Evolutionary conservation across 2,329 filamentous ascomycete genomes (phyloP), one percentile per base, ranked within the genome.

Genomic region (Venturia oleaginea): DNA sequence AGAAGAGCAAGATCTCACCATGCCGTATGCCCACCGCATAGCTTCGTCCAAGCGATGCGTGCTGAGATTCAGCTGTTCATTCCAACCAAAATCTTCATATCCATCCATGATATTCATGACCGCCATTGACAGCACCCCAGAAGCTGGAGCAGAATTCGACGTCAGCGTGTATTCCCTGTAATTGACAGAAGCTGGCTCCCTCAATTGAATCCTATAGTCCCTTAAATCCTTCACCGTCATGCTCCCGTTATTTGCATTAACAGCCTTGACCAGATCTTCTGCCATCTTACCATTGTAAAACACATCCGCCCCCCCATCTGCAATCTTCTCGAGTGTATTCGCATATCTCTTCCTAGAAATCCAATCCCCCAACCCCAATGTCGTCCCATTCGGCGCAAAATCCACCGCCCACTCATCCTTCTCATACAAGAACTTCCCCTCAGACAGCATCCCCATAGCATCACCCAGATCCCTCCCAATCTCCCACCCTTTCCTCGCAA

Each of bases 11-110:
- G 17, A 67, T 51, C 68, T 57, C 51, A 57, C 51, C 62, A 80
- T 74, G 43, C 88, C 92, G 72, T 97, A 97, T 2, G 85, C 92
- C 73, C 96, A 97, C 27, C 91, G 84, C 78, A 96, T 91, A 15
- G 92, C 89, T 79, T 97, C 94, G 71, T 91, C 86, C 68, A 96
- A 83, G 17, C 90, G 85, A 75, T 97, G 94, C 0, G 87, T 88
- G 43, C 87, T 91, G 0, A 95, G 77, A 69, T 91, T 87, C 24
- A 83, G 68, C 22, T 75, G 77, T 54, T 83, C 77, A 1, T 78
- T 75, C 1, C 84, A 76, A 22, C 84, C 86, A 59, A 93, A 86
- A 43, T 78, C 74, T 0, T 83, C 76, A 70, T 91, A 95, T 22
- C 90, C 88, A 74, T 93, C 88, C 75, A 97, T 83, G 38, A 87